phyloP scores from a whole-genome alignment of 371 early-diverging fungal genomes.

The Rhizopus arrhizus region DNA sequence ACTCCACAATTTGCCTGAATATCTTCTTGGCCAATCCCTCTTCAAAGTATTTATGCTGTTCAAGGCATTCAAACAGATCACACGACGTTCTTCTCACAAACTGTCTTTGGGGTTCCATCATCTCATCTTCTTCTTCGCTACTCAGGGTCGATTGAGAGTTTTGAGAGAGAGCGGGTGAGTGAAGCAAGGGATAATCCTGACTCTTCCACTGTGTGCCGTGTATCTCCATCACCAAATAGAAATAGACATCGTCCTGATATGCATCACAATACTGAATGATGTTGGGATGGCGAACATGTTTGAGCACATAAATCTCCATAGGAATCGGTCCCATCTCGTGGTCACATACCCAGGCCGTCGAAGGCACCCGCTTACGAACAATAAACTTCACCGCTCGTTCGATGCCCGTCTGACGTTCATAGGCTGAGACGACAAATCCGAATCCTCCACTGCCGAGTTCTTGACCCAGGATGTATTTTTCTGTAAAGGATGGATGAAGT shows the following conservation, averaged over 20 bases:
- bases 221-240: conserved; percentile 80
- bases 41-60: conserved; percentile 64
- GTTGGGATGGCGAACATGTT: conserved; percentile 69
- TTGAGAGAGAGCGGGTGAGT: conserved; percentile 37
- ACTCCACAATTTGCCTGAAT: conserved; percentile 73
- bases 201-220: conserved; percentile 73
- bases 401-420: conserved; percentile 47
- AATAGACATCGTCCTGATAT: conserved; percentile 66
- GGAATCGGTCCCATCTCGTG: conserved; percentile 69
- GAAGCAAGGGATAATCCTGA: not conserved
- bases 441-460: conserved; percentile 82
- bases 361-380: conserved; percentile 64
- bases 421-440: conserved; percentile 76
- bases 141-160: conserved; percentile 33
- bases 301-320: conserved; percentile 74
- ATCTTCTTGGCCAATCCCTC: conserved; percentile 63
- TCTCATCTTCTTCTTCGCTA: conserved; percentile 22
- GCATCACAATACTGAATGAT: conserved; percentile 71
- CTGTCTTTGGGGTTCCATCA: conserved; percentile 27
- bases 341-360: conserved; percentile 63
- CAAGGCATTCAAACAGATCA: conserved; percentile 85
- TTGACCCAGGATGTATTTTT: conserved; percentile 60
- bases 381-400: conserved; percentile 86
- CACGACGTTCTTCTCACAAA: conserved; percentile 60
- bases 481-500: conserved; percentile 52